Base-by-base conservation (phyloP, 1,284 basidiomycete genomes). In the Erythrobasidium hasegawianum region DNA sequence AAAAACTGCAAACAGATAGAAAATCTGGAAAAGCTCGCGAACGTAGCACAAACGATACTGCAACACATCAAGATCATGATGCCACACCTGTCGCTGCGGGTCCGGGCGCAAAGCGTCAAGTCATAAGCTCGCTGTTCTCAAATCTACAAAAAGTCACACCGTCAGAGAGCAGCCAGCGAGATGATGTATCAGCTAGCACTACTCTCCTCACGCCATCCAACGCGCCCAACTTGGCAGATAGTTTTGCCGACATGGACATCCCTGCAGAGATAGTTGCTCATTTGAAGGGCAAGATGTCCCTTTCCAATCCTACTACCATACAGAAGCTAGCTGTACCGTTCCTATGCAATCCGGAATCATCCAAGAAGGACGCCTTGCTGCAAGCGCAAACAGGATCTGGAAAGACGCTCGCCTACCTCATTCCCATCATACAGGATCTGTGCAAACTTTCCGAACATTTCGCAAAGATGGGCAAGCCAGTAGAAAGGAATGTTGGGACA, bases 361-460 rank as follows among this genome's bases (percentile, higher is more conserved):
- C 65, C 52, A 53, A 76, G n/a, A 82, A 88, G 64, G 96, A 98
- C 77, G 85, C 91, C 14, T 93, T 98, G 76, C 89, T 99, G 60
- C 94, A 97, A 76, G 90, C 92, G 3, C 95, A 99, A 77, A 98
- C 96, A 0, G 96, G 96, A 68, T 97, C 94, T 0, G 96, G 96
- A 72, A 98, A 98, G 80, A 98, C 95, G 0, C 81, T 98, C 22
- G 85, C 95, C 2, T 99, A 90, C 79, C 84, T 98, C 16, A 84
- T 98, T 2, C 96, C 96, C 18, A 93, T 98, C 76, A 83, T 99
- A 43, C 92, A 98, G 73, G 90, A 95, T 75, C 85, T 96, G 47
- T 83, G 98, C 27, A 91, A 92, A 0, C 82, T 98, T 39, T 90
- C 91, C 61, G 84, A 86, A 22, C 72, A 74, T 39, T 45, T 24